Evolutionary conservation across 1,284 basidiomycete species (phyloP), one percentile per base, ranked within the genome.

Genomic region (Macrocystidia cucumis): DNA sequence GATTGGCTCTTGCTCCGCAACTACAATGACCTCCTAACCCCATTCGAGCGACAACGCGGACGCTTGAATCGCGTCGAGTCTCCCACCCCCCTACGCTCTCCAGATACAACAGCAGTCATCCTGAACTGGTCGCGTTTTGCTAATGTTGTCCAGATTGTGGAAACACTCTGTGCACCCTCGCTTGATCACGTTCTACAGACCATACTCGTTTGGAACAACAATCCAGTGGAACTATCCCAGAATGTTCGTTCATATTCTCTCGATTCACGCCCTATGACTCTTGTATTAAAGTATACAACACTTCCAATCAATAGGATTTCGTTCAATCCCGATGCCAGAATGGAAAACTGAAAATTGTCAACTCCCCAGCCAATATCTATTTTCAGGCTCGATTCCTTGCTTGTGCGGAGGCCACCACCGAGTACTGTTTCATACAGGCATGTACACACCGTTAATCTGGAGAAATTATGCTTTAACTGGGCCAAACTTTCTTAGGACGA

Each of bases 181-280:
- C 53, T 78, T 22, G 54, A 69, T n/a, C 58, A 63, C 36, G 63
- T 65, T 4, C 58, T 83, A 21, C 56, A 63, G 8, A 56, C 63
- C 35, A 62, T 82, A 2, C 51, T 71, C 25, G 55, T 82, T 9
- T 84, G 78, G 78, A 82, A 83, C 40, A 81, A 83, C 47, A 74
- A 56, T 48, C 70, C 72, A 2, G 50, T 51, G 11, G 41, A 48
- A 21, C 46, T 79, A 21, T 54, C 54, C 3, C 57, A 60, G 40
- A 49, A 66, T 45, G 74, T 74, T 42, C 41, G 59, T 38, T 37
- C 24, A 12, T 9, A 12, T 8, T 19, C 13, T 3, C 9, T 13
- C 3, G n/a, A 16, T 4, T 6, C 16, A 18, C 6, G 21, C n/a
- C 1, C 3, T 9, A 11, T n/a, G n/a, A n/a, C n/a, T n/a, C 19